phyloP scores from a whole-genome alignment of 805 yeast genomes.

The Lipomyces yamanashiensis region DNA sequence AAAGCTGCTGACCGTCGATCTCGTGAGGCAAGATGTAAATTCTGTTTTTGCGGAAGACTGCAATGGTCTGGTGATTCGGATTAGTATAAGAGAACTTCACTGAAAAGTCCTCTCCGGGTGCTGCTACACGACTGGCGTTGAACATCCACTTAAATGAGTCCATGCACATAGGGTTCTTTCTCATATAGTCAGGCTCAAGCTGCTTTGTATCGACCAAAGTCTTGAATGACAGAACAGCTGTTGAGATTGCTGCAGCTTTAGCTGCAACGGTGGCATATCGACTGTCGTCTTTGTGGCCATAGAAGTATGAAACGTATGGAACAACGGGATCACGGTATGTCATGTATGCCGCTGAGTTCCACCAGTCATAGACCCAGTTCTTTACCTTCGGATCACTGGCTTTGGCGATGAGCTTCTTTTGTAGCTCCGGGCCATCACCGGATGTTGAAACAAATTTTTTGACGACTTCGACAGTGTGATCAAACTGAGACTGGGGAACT shows the following conservation, averaged over 20 bases:
- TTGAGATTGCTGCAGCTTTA: conserved; percentile 77
- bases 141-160: conserved; percentile 89
- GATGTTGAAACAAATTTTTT: conserved; percentile 66
- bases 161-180: conserved; percentile 89
- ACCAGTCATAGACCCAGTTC: conserved; percentile 89
- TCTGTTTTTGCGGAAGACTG: conserved; percentile 74
- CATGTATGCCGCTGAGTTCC: conserved; percentile 94
- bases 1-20: conserved; percentile 46
- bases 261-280: conserved; percentile 45
- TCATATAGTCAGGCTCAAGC: conserved; percentile 77
- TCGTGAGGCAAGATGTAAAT: conserved; percentile 69
- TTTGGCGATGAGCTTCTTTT: conserved; percentile 62
- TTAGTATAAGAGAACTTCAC: conserved; percentile 49
- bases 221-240: conserved; percentile 70
- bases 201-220: conserved; percentile 68
- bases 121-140: conserved; percentile 84
- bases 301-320: conserved; percentile 91
- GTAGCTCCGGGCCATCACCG: conserved; percentile 71
- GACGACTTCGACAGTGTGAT: conserved; percentile 60
- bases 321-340: conserved; percentile 92
- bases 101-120: conserved; percentile 60
- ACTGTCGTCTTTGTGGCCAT: conserved; percentile 71
- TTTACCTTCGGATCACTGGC: conserved; percentile 61
- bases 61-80: conserved; percentile 62
- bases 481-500: conserved; percentile 55